A percentile compares a stretch with the other conserved stretches of the same genome.
Conservation (phyloP, 148 eudicot genomes). For the Arbutus unedo region DNA sequence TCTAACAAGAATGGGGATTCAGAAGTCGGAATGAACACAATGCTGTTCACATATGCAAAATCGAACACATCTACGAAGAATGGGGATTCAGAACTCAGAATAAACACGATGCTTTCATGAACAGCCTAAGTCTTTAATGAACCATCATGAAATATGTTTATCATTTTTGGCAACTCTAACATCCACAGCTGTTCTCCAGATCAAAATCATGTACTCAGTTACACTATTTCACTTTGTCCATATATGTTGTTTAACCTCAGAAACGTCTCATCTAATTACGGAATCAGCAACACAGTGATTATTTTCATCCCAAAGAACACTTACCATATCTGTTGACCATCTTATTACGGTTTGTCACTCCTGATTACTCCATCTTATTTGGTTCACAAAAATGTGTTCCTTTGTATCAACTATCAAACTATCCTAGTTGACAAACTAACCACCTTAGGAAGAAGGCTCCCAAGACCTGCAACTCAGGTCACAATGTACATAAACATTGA, state of each 20-base stretch:
- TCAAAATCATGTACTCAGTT: not conserved
- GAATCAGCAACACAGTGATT: not conserved
- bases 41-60: not conserved
- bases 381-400: not conserved
- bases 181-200: not conserved
- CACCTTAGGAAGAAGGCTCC: not conserved
- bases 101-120: not conserved
- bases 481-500: not conserved
- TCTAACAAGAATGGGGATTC: not conserved
- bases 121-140: not conserved
- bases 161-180: not conserved
- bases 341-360: not conserved
- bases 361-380: not conserved
- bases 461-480: not conserved
- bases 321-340: not conserved
- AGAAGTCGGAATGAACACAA: not conserved
- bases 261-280: not conserved
- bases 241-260: not conserved
- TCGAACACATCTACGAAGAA: not conserved
- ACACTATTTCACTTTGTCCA: not conserved
- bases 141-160: not conserved
- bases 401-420: slow-evolving; percentile 1
- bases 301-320: not conserved
- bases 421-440: not conserved
- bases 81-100: not conserved